Conservation (phyloP, 2,329 filamentous ascomycete species). For the Neofusicoccum ribis region DNA sequence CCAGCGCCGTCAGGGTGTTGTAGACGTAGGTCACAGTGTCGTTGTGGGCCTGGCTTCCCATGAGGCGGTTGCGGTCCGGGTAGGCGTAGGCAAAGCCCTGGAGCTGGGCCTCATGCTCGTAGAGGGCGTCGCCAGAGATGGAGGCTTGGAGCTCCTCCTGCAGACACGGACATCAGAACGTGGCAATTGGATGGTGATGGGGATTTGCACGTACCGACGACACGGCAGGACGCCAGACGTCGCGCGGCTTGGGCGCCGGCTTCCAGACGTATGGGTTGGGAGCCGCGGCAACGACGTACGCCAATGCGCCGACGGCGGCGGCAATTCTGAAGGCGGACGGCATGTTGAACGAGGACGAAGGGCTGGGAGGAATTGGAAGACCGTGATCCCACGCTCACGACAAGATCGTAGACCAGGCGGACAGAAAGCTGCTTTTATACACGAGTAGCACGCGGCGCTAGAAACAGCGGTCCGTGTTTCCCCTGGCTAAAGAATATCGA, state of each 20-base stretch:
- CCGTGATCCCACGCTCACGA: background rate
- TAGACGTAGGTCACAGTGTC: constrained; percentile 42
- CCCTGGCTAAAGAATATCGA: constrained; percentile 2
- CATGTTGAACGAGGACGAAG: background rate
- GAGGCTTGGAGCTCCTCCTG: constrained; percentile 36
- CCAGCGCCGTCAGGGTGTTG: constrained; percentile 32
- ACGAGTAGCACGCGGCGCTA: background rate
- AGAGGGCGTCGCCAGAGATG: constrained; percentile 30
- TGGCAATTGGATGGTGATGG: background rate
- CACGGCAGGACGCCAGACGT: constrained; percentile 4
- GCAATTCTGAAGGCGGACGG: constrained; percentile 1
- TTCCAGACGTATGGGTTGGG: constrained; percentile 12
- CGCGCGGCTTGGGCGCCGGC: constrained; percentile 1
- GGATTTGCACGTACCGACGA: background rate
- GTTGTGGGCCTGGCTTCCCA: constrained; percentile 40
- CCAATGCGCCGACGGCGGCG: background rate
- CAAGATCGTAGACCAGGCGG: background rate
- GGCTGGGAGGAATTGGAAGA: background rate
- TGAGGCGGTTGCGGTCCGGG: constrained; percentile 38
- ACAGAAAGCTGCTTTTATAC: background rate
- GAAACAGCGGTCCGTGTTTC: background rate
- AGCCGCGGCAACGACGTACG: background rate
- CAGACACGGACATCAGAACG: background rate
- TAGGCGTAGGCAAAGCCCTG: constrained; percentile 41
- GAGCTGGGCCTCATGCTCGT: constrained; percentile 33